phyloP scores from a whole-genome alignment of 768 basidiomycete genomes.

The Leccinum disarticulatum region DNA sequence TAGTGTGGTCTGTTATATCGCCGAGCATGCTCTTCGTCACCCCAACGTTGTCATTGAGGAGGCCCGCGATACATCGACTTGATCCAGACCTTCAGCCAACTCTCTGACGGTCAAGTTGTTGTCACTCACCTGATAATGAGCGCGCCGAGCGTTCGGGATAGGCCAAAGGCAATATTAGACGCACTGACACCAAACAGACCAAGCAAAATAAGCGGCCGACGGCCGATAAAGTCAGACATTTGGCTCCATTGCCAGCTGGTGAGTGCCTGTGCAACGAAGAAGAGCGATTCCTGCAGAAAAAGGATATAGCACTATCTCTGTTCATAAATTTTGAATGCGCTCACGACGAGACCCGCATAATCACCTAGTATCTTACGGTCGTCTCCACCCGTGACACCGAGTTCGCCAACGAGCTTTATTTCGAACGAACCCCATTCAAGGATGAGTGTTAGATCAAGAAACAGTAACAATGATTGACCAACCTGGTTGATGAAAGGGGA shows the following conservation, averaged over 20 bases:
- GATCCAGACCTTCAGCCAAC: slow-evolving; percentile 4
- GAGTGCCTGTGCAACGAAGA: slow-evolving; percentile 56
- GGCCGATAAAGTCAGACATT: slow-evolving; percentile 56
- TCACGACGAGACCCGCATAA: slow-evolving; percentile 59
- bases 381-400: slow-evolving; percentile 65
- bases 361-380: slow-evolving; percentile 65
- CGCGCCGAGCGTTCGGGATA: slow-evolving; percentile 54
- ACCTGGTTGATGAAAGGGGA: slow-evolving; percentile 66
- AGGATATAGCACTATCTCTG: not conserved
- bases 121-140: slow-evolving; percentile 51
- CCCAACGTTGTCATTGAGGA: slow-evolving; percentile 41
- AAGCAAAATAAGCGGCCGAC: slow-evolving; percentile 57
- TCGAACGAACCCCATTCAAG: not conserved
- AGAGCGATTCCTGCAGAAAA: slow-evolving; percentile 55
- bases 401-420: slow-evolving; percentile 55
- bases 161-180: slow-evolving; percentile 61
- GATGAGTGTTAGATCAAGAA: too few relatives aligned
- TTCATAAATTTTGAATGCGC: slow-evolving; percentile 19
- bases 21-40: slow-evolving; percentile 74
- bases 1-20: slow-evolving; percentile 49
- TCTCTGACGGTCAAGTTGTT: not conserved
- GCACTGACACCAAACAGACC: slow-evolving; percentile 51
- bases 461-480: not conserved
- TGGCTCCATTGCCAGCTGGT: slow-evolving; percentile 66
- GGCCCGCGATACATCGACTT: slow-evolving; percentile 37